Evolutionary conservation across 225 moss, liverwort and hornwort species (phyloP), one percentile per base, ranked within the genome.

Genomic region (Thuidium tamariscinum): DNA sequence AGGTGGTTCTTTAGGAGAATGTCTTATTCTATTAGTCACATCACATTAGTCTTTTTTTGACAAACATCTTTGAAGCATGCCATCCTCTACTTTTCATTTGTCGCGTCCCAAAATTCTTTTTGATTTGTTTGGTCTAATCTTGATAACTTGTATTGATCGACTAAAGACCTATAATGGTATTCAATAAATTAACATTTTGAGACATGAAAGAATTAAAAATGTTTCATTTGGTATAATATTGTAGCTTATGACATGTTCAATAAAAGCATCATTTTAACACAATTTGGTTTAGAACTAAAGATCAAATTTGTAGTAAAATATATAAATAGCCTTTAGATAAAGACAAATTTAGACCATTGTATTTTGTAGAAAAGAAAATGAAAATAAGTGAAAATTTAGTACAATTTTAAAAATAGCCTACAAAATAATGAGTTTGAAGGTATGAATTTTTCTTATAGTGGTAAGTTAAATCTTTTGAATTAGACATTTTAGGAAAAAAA

Each of bases 1-100:
- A 26, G 0, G 8, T 0, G 4, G 0, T 13, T 8, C 4, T 41
- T 41, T 26, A 69, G 15, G 9, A 2, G n/a, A n/a, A n/a, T n/a
- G n/a, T n/a, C n/a, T n/a, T n/a, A n/a, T n/a, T n/a, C n/a, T n/a
- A n/a, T n/a, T n/a, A n/a, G n/a, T n/a, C n/a, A n/a, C n/a, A n/a
- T n/a, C n/a, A n/a, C n/a, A n/a, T n/a, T n/a, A n/a, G n/a, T n/a
- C n/a, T n/a, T n/a, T n/a, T n/a, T n/a, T n/a, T n/a, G n/a, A n/a
- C n/a, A n/a, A 25, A 9, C 26, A 16, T 41, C 42, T 0, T 70
- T 26, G 11, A 16, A 42, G 27, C 27, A 9, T 5, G 2, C 4
- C 26, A 70, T 26, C 14, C 42, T 42, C 27, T 14, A 27, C 26
- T 70, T 70, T 42, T 27, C 42, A 70, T 37, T 39, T 22, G 14